Evolutionary conservation across 768 basidiomycete genomes (phyloP), one percentile per base, ranked within the genome.

Genomic region (Thelephora ganbajun): DNA sequence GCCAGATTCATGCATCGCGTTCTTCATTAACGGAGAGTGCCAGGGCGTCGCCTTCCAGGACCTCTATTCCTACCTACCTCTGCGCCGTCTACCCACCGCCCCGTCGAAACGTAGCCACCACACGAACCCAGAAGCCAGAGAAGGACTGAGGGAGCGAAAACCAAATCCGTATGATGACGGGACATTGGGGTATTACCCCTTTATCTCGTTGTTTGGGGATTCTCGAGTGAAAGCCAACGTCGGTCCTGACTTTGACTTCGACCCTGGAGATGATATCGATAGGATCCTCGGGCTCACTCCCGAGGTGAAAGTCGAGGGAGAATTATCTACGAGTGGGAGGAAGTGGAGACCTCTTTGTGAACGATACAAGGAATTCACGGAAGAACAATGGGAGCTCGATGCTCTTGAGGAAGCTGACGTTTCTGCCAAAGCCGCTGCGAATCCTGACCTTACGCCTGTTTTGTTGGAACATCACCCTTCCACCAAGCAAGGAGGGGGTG

Each of bases 161-260:
- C 84, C 88, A 64, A 92, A 92, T 52, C 76, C 76, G 2, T 87
- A 90, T 56, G 92, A 99, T 61, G 96, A 99, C 61, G 96, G 94
- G 16, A 80, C 84, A 16, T 67, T 96, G 5, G 96, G 96, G 1
- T 99, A 99, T 64, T 98, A 91, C 61, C 91, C 94, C 0, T 82
- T 97, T 67, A 77, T 96, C 53, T 94, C 90, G 3, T 69, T 94
- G 34, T 99, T 90, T 69, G 93, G 92, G 57, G 82, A 83, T 50
- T 94, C 89, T 0, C 76, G 78, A 50, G 83, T 92, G 11, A 72
- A 63, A 43, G 70, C 94, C 49, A 97, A 99, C 59, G 78, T 92
- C 14, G 96, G 96, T 0, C 96, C 96, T 0, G 61, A 81, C 51
- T 98, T 93, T 56, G 74, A 76, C 6, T 86, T 73, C 55, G 76